Conservation (phyloP, 2,329 filamentous ascomycete species). For the Trichoderma lentiforme region DNA sequence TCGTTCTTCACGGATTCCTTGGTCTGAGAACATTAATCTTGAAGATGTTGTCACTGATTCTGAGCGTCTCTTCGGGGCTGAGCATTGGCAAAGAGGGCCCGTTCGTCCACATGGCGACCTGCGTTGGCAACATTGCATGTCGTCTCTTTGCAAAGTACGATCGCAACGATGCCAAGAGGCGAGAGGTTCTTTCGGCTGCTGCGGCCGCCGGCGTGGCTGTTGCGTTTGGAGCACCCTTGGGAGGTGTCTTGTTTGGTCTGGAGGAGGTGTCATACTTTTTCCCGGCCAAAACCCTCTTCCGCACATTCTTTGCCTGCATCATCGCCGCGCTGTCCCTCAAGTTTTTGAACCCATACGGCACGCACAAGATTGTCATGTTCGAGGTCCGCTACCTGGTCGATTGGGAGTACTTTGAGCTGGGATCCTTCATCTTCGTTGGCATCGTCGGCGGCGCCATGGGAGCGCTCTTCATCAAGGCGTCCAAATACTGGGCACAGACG, state of each 20-base stretch:
- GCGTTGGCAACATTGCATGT: constrained; percentile 91
- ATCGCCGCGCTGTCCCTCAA: constrained; percentile 87
- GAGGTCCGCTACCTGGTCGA: constrained; percentile 86
- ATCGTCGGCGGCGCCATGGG: constrained; percentile 79
- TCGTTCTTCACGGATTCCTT: constrained; percentile 93
- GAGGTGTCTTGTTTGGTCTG: constrained; percentile 86
- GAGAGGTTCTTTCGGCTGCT: constrained; percentile 89
- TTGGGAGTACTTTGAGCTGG: constrained; percentile 91
- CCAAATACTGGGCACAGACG: constrained; percentile 79
- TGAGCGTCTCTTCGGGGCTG: constrained; percentile 88
- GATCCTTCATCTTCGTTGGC: constrained; percentile 80
- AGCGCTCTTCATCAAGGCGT: constrained; percentile 95
- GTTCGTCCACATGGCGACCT: constrained; percentile 95
- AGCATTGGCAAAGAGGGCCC: constrained; percentile 93
- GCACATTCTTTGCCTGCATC: constrained; percentile 98
- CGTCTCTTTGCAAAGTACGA: constrained; percentile 94
- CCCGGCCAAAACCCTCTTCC: constrained; percentile 92
- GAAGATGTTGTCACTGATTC: constrained; percentile 77
- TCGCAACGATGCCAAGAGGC: constrained; percentile 86
- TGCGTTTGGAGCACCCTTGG: constrained; percentile 83
- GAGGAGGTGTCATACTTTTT: constrained; percentile 98
- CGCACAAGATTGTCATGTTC: constrained; percentile 94
- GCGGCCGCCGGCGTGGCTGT: constrained; percentile 91
- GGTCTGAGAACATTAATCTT: constrained; percentile 81
- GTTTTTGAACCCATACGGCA: constrained; percentile 94